Conservation (phyloP, 2,329 filamentous ascomycete genomes). For the Pezicula carpinea region DNA sequence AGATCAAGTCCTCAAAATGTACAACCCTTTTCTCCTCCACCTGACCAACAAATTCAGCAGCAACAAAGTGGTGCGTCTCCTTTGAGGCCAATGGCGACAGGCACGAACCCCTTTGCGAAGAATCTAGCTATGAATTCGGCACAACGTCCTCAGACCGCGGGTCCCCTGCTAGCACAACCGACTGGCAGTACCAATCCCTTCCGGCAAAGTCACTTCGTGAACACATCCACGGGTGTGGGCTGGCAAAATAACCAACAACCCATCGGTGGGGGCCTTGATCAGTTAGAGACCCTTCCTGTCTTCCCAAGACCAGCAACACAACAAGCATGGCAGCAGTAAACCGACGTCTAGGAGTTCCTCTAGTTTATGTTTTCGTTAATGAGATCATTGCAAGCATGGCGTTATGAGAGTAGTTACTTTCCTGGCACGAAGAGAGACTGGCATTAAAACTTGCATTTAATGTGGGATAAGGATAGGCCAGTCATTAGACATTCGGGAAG, state of each 20-base stretch:
- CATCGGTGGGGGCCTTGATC: conserved; percentile 77
- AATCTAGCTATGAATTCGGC: conserved; percentile 28
- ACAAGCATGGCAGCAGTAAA: conserved; percentile 50
- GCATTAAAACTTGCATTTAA: conserved; percentile 13
- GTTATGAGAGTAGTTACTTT: conserved; percentile 19
- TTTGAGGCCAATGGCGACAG: conserved; percentile 55
- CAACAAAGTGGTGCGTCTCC: conserved; percentile 41
- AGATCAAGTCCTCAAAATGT: conserved; percentile 45
- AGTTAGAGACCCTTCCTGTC: conserved; percentile 72
- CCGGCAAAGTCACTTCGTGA: conserved; percentile 84
- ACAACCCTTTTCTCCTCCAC: conserved; percentile 28
- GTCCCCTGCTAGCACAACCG: conserved; percentile 62
- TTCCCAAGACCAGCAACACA: conserved; percentile 76
- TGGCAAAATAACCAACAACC: conserved; percentile 79
- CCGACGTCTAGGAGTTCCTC: conserved; percentile 2
- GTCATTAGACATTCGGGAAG: background rate
- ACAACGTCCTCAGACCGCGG: conserved; percentile 27
- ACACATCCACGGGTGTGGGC: conserved; percentile 79
- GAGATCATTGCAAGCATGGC: conserved; percentile 25
- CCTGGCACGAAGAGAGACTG: conserved; percentile 4
- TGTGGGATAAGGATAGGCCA: background rate
- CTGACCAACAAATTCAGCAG: conserved; percentile 30
- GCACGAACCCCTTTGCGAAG: conserved; percentile 68
- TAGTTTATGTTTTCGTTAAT: conserved; percentile 6
- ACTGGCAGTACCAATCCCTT: conserved; percentile 95